Conservation (phyloP, 148 eudicot genomes). For the Dysphania ambrosioides region DNA sequence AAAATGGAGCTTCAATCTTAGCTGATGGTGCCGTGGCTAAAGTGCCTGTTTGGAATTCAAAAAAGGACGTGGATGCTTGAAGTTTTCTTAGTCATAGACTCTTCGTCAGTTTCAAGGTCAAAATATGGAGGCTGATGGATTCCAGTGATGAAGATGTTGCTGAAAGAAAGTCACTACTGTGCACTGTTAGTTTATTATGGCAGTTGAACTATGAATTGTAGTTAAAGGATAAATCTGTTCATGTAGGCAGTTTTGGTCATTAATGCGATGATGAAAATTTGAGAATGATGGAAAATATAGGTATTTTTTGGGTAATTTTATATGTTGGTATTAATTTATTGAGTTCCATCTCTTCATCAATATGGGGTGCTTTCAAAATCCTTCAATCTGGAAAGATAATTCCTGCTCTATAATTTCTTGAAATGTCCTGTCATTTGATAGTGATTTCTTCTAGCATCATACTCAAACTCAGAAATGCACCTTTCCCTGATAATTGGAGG, state of each 20-base stretch:
- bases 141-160: constrained; percentile 34
- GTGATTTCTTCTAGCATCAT: no score
- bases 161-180: constrained; percentile 25
- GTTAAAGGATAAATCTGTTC: background rate
- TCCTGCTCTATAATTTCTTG: no score
- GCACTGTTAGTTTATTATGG: constrained; percentile 20
- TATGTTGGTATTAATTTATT: background rate
- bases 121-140: constrained; percentile 4
- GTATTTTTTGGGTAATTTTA: background rate
- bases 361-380: background rate
- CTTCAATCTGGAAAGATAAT: background rate
- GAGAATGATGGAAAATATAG: constrained; percentile 8
- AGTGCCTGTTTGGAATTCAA: constrained; percentile 50
- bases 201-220: background rate
- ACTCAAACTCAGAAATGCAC: no score
- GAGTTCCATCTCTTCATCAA: background rate
- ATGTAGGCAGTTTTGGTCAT: constrained; percentile 7
- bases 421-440: no score
- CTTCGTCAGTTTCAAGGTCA: background rate
- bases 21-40: constrained; percentile 36
- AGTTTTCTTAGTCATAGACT: constrained; percentile 2
- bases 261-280: background rate
- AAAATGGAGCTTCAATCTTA: constrained; percentile 37
- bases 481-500: no score
- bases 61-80: constrained; percentile 61